Evolutionary conservation across 306 rosid genomes (phyloP).

Genomic region (Quillaja saponaria): DNA sequence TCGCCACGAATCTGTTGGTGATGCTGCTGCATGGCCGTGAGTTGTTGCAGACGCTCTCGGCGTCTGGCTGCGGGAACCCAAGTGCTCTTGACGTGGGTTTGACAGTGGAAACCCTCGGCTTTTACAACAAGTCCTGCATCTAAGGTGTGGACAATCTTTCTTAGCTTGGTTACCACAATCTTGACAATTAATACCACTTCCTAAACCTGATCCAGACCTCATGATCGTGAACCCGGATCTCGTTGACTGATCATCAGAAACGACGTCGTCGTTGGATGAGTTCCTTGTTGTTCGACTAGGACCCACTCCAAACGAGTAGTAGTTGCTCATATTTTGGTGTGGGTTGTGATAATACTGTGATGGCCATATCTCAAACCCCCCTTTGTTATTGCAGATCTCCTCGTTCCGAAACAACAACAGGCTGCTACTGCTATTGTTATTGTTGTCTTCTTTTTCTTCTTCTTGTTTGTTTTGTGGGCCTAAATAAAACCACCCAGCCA

Average conservation of each 20-base stretch:
- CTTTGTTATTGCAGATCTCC: conserved; percentile 67
- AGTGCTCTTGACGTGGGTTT: conserved; percentile 93
- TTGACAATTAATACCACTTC: conserved; percentile 71
- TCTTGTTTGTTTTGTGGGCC: conserved; percentile 43
- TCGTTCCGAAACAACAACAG: conserved; percentile 58
- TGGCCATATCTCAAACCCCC: conserved; percentile 91
- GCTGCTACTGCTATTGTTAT: conserved; percentile 15
- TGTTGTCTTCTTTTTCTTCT: conserved; percentile 31
- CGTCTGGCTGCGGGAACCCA: conserved; percentile 98
- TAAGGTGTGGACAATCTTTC: conserved; percentile 77
- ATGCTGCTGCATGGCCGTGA: conserved; percentile 46
- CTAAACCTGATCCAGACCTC: conserved; percentile 50
- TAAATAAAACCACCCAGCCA: conserved; percentile 93
- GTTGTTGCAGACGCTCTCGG: conserved; percentile 82
- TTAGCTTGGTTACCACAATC: conserved; percentile 97
- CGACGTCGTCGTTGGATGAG: conserved; percentile 39
- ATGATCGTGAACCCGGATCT: conserved; percentile 65
- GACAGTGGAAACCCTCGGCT: conserved; percentile 97
- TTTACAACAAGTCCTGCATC: conserved; percentile 94
- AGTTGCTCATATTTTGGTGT: conserved; percentile 46
- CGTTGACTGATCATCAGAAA: conserved; percentile 52
- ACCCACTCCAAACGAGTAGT: conserved; percentile 72
- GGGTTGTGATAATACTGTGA: conserved; percentile 42
- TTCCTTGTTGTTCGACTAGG: conserved; percentile 44
- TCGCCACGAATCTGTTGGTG: conserved; percentile 39